phyloP scores from a whole-genome alignment of 371 early-diverging fungal genomes.

The Rhizopus delemar region DNA sequence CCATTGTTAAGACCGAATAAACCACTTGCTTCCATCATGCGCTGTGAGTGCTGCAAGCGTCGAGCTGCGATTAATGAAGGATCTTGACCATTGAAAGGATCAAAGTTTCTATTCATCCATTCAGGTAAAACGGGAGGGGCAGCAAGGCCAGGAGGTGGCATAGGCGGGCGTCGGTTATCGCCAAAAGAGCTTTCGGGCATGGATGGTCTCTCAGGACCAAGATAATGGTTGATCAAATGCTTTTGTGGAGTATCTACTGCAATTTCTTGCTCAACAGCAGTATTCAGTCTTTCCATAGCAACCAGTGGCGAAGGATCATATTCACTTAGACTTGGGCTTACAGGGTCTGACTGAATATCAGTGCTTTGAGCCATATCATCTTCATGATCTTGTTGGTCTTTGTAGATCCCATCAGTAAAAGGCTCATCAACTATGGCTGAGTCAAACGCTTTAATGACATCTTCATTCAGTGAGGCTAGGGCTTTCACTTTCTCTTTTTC shows the following conservation, averaged over 20 bases:
- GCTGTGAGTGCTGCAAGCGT: slow-evolving; percentile 50
- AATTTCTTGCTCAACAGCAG: slow-evolving; percentile 31
- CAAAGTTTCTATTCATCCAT: slow-evolving; percentile 41
- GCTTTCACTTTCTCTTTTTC: slow-evolving; percentile 8
- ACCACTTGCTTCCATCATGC: slow-evolving; percentile 51
- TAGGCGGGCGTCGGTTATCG: slow-evolving; percentile 13
- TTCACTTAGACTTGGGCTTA: background rate
- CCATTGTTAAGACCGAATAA: slow-evolving; percentile 31
- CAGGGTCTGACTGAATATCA: background rate
- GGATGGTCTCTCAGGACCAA: too few species aligned
- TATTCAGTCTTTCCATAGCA: slow-evolving; percentile 36
- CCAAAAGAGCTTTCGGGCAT: too few species aligned
- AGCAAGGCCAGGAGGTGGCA: slow-evolving; percentile 24
- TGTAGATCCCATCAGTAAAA: background rate
- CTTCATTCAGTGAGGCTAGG: slow-evolving; percentile 26
- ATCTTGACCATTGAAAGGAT: slow-evolving; percentile 50
- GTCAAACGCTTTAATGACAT: slow-evolving; percentile 33
- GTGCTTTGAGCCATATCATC: background rate
- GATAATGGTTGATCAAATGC: too few species aligned
- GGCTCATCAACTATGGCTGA: slow-evolving; percentile 10
- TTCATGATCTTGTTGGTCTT: background rate
- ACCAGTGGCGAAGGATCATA: slow-evolving; percentile 25
- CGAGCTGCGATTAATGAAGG: slow-evolving; percentile 42
- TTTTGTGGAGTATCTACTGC: slow-evolving; percentile 1
- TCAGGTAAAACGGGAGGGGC: slow-evolving; percentile 23